Percentiles rank a stretch among this genome's conserved stretches.
These are phyloP conservation scores for Akanthomyces dipterigenus DNA, from an alignment of 2,329 filamentous ascomycete species.

Conservation along the genomic window DNA sequence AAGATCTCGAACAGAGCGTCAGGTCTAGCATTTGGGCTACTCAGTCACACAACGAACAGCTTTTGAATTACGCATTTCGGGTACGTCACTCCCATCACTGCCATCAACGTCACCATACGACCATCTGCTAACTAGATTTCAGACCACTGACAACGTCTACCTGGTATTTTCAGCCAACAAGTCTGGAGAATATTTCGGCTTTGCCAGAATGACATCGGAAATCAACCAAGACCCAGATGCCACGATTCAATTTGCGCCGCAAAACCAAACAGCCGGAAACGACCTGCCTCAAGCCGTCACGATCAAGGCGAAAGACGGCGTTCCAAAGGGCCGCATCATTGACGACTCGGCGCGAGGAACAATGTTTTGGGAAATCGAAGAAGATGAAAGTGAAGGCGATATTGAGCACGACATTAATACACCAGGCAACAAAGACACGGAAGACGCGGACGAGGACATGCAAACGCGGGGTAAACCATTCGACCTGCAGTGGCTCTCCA, in stretches of 20 bases:
- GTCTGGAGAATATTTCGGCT: slow-evolving; percentile 94
- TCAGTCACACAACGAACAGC: slow-evolving; percentile 85
- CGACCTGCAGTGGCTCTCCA: slow-evolving; percentile 83
- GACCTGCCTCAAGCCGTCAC: slow-evolving; percentile 74
- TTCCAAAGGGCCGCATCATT: slow-evolving; percentile 79
- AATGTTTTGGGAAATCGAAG: slow-evolving; percentile 89
- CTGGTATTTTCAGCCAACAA: slow-evolving; percentile 96
- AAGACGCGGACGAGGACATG: slow-evolving; percentile 36
- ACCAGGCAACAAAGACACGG: slow-evolving; percentile 30
- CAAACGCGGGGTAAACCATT: slow-evolving; percentile 90
- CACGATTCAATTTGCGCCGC: slow-evolving; percentile 62
- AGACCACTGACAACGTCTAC: slow-evolving; percentile 79
- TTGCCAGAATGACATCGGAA: slow-evolving; percentile 79
- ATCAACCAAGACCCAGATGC: slow-evolving; percentile 72
- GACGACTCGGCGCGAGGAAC: slow-evolving; percentile 91
- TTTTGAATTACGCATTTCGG: slow-evolving; percentile 74
- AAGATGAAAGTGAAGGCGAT: slow-evolving; percentile 43
- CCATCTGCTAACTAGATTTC: neutral
- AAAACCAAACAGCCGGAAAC: slow-evolving; percentile 50
- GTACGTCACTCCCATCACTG: slow-evolving; percentile 35
- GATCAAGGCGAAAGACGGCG: slow-evolving; percentile 69
- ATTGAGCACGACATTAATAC: slow-evolving; percentile 38
- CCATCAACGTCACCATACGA: neutral
- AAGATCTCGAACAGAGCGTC: slow-evolving; percentile 86
- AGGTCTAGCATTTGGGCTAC: slow-evolving; percentile 87